phyloP scores from a whole-genome alignment of 176 grass and related monocot species.

The Aegilops sharonensis region DNA sequence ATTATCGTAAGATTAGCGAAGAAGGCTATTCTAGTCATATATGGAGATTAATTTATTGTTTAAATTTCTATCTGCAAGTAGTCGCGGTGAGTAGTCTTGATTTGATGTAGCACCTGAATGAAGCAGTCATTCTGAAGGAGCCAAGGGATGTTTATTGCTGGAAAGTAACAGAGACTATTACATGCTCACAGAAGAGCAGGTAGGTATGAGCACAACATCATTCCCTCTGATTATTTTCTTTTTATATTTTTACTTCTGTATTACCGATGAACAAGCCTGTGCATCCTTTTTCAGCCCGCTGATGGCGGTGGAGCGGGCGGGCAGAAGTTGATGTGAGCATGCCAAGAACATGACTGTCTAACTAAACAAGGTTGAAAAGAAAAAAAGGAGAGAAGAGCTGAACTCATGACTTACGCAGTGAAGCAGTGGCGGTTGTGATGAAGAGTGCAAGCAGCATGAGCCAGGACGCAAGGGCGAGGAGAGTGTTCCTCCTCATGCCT shows the following conservation, averaged over 20 bases:
- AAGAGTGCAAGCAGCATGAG: slow-evolving; percentile 44
- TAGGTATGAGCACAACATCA: background rate
- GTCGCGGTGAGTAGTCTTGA: background rate
- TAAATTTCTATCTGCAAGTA: background rate
- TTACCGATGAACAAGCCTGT: background rate
- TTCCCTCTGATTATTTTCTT: background rate
- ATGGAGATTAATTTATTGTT: slow-evolving; percentile 20
- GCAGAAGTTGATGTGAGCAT: slow-evolving; percentile 50
- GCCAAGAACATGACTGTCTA: background rate
- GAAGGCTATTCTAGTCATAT: background rate
- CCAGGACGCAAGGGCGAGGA: slow-evolving; percentile 28
- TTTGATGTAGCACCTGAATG: slow-evolving; percentile 1
- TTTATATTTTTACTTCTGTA: background rate
- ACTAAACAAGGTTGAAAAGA: background rate
- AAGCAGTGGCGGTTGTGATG: slow-evolving; percentile 17
- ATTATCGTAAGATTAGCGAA: background rate
- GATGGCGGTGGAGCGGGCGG: slow-evolving; percentile 10
- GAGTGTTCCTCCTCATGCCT: slow-evolving; percentile 42
- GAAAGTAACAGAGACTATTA: background rate
- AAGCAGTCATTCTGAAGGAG: background rate
- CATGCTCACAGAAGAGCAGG: slow-evolving; percentile 6
- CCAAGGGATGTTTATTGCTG: slow-evolving; percentile 27
- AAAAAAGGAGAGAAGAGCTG: background rate
- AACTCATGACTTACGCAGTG: slow-evolving; percentile 15
- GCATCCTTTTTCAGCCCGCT: background rate